Evolutionary conservation across 176 grass and related monocot species (phyloP).

Genomic region (Musa beccarii): DNA sequence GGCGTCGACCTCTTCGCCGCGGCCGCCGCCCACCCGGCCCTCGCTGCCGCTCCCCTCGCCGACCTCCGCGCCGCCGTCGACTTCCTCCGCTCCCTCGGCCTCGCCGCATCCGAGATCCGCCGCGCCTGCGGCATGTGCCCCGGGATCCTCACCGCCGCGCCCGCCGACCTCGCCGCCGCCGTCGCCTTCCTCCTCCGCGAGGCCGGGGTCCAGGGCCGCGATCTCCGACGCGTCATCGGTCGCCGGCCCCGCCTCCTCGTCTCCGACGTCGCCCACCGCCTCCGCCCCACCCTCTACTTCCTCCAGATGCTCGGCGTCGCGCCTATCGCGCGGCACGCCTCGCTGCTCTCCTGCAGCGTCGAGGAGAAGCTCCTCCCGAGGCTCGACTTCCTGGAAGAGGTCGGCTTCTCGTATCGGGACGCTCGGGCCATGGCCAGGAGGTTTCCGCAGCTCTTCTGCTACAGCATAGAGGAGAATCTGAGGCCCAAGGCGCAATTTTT

Average conservation of each 20-base stretch:
- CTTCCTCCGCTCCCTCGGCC: conserved; percentile 37
- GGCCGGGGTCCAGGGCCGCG: conserved; percentile 24
- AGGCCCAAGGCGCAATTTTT: conserved; percentile 72
- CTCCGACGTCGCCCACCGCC: conserved; percentile 40
- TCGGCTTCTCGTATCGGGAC: conserved; percentile 40
- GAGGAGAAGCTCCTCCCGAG: conserved; percentile 77
- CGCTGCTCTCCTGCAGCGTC: conserved; percentile 76
- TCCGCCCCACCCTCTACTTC: conserved; percentile 84
- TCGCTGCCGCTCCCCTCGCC: conserved; percentile 21
- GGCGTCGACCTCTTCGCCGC: conserved; percentile 18
- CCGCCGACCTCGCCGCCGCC: conserved; percentile 30
- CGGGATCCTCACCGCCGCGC: conserved; percentile 51
- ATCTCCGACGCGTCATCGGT: conserved; percentile 48
- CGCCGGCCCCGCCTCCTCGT: conserved; percentile 73
- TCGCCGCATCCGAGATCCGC: conserved; percentile 49
- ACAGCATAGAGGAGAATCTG: conserved; percentile 67
- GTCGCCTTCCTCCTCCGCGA: conserved; percentile 54
- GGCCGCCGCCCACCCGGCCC: conserved; percentile 26
- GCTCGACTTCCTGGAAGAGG: conserved; percentile 69
- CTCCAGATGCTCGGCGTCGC: conserved; percentile 58
- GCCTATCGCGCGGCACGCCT: conserved; percentile 43
- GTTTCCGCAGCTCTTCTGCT: conserved; percentile 74
- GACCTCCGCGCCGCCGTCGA: conserved; percentile 25
- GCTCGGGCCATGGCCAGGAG: conserved; percentile 60
- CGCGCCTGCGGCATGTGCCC: conserved; percentile 79